phyloP scores from a whole-genome alignment of 148 eudicot species.

The Rhododendron molle region DNA sequence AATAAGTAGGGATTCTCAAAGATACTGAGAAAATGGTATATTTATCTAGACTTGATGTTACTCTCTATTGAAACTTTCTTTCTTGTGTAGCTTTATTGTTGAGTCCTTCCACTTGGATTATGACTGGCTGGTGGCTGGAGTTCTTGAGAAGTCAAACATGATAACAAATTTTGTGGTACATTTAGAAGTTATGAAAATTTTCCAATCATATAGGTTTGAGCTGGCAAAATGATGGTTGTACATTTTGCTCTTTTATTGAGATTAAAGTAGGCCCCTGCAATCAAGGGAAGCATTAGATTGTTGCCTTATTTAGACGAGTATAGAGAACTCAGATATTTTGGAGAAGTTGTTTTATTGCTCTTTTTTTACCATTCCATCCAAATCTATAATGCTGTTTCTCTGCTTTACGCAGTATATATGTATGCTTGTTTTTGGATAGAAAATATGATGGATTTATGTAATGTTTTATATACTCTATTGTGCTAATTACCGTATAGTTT shows the following conservation, averaged over 20 bases:
- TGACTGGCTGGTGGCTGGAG: not conserved
- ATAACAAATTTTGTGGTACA: not conserved
- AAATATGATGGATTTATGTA: not conserved
- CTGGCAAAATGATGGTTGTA: constrained; percentile 3
- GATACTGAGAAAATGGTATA: not conserved
- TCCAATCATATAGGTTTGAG: not conserved
- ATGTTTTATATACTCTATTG: too few species aligned
- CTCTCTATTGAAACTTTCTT: not conserved
- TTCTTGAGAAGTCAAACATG: not conserved
- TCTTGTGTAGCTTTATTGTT: not conserved
- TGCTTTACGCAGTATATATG: not conserved
- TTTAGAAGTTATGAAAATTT: not conserved
- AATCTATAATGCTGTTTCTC: not conserved
- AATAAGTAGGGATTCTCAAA: constrained; percentile 19
- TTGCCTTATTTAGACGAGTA: not conserved
- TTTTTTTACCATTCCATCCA: not conserved
- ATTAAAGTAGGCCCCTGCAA: not conserved
- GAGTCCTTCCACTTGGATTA: constrained; percentile 1
- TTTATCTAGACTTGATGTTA: not conserved
- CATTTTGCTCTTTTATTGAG: not conserved
- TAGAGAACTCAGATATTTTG: not conserved
- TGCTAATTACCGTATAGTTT: not conserved
- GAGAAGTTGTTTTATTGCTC: not conserved
- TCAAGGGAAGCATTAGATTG: not conserved
- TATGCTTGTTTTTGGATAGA: too few species aligned